Conservation (phyloP, 345 rosid species). For the Gossypium mustelinum region DNA sequence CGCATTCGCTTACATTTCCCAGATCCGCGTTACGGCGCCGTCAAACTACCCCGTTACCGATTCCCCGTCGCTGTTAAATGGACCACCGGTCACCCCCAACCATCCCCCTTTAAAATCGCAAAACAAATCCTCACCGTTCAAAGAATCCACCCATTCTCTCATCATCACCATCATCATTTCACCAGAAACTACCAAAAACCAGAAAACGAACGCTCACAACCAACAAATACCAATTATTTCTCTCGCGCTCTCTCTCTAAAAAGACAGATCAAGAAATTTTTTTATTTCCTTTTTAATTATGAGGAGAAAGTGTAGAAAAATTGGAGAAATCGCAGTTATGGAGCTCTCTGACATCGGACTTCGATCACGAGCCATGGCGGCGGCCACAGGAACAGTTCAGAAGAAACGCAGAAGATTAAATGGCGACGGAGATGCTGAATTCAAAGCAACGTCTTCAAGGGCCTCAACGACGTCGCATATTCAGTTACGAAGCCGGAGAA, state of each 20-base stretch:
- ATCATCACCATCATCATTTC: constrained; percentile 19
- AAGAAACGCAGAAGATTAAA: constrained; percentile 15
- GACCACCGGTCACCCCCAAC: constrained; percentile 32
- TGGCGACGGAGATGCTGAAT: constrained; percentile 15
- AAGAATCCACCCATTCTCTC: constrained; percentile 4
- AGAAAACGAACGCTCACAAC: constrained; percentile 1
- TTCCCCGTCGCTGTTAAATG: constrained; percentile 57
- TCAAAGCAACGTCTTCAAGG: constrained; percentile 4
- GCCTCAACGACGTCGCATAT: constrained; percentile 27
- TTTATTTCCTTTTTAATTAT: not conserved
- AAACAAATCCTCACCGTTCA: constrained; percentile 42
- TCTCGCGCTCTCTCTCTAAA: not conserved
- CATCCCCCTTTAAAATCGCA: constrained; percentile 11
- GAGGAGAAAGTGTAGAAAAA: constrained; percentile 40
- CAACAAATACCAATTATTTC: not conserved
- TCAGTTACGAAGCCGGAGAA: constrained; percentile 39
- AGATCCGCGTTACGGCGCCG: constrained; percentile 70
- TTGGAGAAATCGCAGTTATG: constrained; percentile 28
- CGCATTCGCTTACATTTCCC: constrained; percentile 15
- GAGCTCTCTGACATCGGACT: constrained; percentile 35
- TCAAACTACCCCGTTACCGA: constrained; percentile 61
- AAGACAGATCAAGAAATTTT: not conserved
- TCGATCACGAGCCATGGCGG: constrained; percentile 20
- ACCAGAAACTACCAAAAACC: constrained; percentile 10
- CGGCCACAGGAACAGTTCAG: constrained; percentile 9